Conservation (phyloP, 306 rosid genomes). For the Luffa acutangula region DNA sequence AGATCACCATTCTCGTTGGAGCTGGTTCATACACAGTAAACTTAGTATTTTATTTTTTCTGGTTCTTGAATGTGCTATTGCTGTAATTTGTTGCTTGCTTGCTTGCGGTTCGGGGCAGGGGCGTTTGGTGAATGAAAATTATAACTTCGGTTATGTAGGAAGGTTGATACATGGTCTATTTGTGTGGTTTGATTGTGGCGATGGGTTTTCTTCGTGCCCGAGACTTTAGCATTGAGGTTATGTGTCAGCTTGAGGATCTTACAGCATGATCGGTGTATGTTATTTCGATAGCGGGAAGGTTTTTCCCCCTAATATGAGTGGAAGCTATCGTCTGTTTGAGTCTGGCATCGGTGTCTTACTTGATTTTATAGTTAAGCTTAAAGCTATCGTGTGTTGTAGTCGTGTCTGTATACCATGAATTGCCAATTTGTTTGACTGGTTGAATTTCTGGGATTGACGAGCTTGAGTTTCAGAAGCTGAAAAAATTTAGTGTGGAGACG, state of each 20-base stretch:
- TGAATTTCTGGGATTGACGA: not conserved
- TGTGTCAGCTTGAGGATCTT: not conserved
- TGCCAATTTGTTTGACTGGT: not conserved
- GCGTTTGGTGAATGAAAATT: not conserved
- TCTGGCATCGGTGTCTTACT: not conserved
- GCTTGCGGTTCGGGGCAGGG: not conserved
- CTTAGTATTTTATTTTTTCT: not conserved
- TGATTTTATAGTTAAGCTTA: not conserved
- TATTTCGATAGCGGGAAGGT: not conserved
- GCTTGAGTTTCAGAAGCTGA: not conserved
- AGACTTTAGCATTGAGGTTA: not conserved
- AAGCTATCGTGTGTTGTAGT: not conserved
- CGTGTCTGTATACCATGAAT: not conserved
- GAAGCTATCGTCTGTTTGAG: not conserved
- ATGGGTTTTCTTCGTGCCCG: not conserved
- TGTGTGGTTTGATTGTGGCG: not conserved
- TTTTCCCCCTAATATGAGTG: not conserved
- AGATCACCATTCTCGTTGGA: constrained; percentile 72
- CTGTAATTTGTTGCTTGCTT: not conserved
- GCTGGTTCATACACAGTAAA: constrained; percentile 53
- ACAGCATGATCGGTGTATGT: not conserved
- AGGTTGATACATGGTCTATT: not conserved
- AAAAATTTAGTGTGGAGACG: not conserved
- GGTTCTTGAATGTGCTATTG: not conserved
- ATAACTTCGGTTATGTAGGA: not conserved